Evolutionary conservation across 2,329 filamentous ascomycete genomes (phyloP).

Genomic region (Lojkania enalia): DNA sequence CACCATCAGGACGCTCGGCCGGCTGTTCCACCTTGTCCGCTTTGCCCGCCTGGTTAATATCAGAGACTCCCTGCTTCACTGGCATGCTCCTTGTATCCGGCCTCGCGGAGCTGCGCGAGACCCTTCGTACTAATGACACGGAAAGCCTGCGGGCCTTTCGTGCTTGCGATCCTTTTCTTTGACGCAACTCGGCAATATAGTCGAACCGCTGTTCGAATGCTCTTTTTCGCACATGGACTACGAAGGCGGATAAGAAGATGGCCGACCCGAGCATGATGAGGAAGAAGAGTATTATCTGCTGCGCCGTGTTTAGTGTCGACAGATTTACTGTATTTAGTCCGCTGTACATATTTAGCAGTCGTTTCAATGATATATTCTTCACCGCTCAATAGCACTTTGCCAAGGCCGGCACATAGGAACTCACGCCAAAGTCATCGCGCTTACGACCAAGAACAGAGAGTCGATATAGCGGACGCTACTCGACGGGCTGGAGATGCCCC

Average conservation of each 20-base stretch:
- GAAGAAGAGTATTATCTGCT: constrained; percentile 67
- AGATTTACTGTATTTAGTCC: constrained; percentile 71
- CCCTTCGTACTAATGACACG: not conserved
- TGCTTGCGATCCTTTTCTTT: constrained; percentile 34
- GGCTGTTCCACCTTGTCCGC: too few relatives aligned
- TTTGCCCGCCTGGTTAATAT: too few relatives aligned
- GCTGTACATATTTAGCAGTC: constrained; percentile 12
- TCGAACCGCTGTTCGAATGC: constrained; percentile 66
- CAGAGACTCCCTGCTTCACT: too few relatives aligned
- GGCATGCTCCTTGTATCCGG: not conserved
- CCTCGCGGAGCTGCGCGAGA: not conserved
- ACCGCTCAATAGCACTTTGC: too few relatives aligned
- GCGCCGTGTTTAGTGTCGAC: constrained; percentile 66
- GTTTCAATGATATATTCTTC: too few relatives aligned
- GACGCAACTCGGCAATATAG: constrained; percentile 43
- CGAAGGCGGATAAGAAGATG: constrained; percentile 68
- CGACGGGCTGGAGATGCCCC: constrained; percentile 57
- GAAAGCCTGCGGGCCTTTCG: not conserved
- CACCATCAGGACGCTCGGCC: not conserved
- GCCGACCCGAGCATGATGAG: constrained; percentile 68
- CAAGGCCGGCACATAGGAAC: constrained; percentile 7
- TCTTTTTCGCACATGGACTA: constrained; percentile 62
- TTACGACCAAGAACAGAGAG: constrained; percentile 67
- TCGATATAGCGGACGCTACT: constrained; percentile 63
- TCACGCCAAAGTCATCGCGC: constrained; percentile 65